Conservation (phyloP, 2,329 filamentous ascomycete genomes). For the Fusarium praegraminearum region DNA sequence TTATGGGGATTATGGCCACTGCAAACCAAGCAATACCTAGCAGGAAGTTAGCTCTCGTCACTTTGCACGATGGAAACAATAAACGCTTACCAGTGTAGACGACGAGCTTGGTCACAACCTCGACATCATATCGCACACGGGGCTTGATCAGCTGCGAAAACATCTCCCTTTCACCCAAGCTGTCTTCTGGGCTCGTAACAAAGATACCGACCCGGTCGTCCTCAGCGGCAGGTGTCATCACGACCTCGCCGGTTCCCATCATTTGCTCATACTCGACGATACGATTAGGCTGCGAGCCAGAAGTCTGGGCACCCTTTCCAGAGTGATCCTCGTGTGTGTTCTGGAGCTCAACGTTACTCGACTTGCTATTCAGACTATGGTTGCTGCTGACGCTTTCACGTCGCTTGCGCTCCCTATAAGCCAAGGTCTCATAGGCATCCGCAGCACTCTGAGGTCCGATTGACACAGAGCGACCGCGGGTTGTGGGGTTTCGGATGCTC, state of each 20-base stretch:
- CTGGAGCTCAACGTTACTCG: conserved; percentile 58
- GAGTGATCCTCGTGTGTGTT: conserved; percentile 56
- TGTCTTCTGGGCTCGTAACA: conserved; percentile 56
- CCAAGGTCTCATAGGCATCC: conserved; percentile 94
- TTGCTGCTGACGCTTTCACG: conserved; percentile 68
- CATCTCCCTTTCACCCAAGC: conserved; percentile 78
- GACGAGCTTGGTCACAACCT: conserved; percentile 95
- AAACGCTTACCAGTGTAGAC: conserved; percentile 81
- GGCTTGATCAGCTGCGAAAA: conserved; percentile 87
- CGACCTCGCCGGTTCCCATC: conserved; percentile 75
- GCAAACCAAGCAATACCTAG: conserved; percentile 86
- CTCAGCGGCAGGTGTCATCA: conserved; percentile 50
- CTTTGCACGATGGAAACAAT: background rate
- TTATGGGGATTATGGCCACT: conserved; percentile 77
- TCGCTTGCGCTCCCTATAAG: conserved; percentile 79
- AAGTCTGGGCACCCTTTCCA: conserved; percentile 56
- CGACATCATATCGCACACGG: conserved; percentile 95
- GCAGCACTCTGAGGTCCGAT: conserved; percentile 95
- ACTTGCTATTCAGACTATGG: conserved; percentile 59
- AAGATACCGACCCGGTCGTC: conserved; percentile 53
- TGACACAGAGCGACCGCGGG: conserved; percentile 82
- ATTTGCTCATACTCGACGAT: conserved; percentile 76
- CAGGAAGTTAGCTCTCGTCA: conserved; percentile 6
- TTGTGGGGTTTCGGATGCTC: conserved; percentile 79
- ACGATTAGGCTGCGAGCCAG: conserved; percentile 60